Percentiles rank a stretch among this genome's conserved stretches.
phyloP scores from a whole-genome alignment of 306 rosid species.

The Astragalus glycyphyllos region DNA sequence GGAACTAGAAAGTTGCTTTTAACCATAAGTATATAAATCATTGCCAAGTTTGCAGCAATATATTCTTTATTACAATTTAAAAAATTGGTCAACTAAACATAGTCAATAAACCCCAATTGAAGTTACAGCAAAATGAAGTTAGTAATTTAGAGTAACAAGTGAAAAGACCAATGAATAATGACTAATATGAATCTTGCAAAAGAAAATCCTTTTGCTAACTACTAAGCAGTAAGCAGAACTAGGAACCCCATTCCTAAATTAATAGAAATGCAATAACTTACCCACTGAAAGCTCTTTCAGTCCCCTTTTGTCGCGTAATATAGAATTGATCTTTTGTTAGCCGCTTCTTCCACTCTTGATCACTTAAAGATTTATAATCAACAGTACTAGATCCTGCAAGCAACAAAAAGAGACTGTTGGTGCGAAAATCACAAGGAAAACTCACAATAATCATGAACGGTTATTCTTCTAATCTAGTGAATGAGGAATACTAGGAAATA shows the following conservation, averaged over 20 bases:
- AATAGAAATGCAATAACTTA: conserved; percentile 1
- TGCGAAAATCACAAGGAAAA: conserved; percentile 15
- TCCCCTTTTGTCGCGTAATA: conserved; percentile 86
- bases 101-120: background rate
- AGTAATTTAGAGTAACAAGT: conserved; percentile 9
- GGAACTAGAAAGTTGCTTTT: background rate
- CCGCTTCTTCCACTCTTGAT: conserved; percentile 76
- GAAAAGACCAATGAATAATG: background rate
- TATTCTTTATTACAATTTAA: background rate
- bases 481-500: too few species aligned
- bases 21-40: background rate
- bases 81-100: conserved; percentile 4
- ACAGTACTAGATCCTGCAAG: conserved; percentile 56
- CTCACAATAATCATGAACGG: conserved; percentile 7
- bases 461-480: too few species aligned
- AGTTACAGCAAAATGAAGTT: background rate
- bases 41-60: background rate
- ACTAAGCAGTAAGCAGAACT: background rate
- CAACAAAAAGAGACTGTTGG: conserved; percentile 1
- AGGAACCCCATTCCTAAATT: conserved; percentile 31
- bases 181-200: background rate
- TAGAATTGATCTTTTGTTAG: conserved; percentile 73
- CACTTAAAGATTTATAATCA: conserved; percentile 66
- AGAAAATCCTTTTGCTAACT: background rate
- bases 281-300: conserved; percentile 98